These are phyloP conservation scores for Tripterygium wilfordii DNA, from an alignment of 177 flowering plant species.

Conservation along the genomic window DNA sequence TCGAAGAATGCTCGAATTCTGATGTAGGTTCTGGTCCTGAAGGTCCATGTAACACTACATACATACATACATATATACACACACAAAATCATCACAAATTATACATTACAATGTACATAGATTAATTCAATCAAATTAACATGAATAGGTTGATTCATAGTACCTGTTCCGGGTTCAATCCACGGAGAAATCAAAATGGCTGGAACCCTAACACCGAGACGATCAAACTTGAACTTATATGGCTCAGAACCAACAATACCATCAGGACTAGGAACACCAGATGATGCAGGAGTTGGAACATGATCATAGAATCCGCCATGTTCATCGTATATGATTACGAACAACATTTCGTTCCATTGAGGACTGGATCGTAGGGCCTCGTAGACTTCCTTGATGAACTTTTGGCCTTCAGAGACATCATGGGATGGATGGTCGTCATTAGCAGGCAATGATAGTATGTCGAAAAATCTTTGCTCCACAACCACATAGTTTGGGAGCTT, in stretches of 20 bases:
- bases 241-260: slow-evolving; percentile 63
- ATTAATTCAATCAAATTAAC: too few species aligned
- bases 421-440: slow-evolving; percentile 46
- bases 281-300: slow-evolving; percentile 63
- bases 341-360: slow-evolving; percentile 34
- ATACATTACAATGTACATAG: too few species aligned
- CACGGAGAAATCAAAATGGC: slow-evolving; percentile 73
- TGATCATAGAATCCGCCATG: slow-evolving; percentile 63
- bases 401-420: slow-evolving; percentile 34
- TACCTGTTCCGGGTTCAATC: slow-evolving; percentile 81
- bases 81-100: too few species aligned
- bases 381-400: slow-evolving; percentile 34
- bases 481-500: slow-evolving; percentile 41
- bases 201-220: slow-evolving; percentile 82
- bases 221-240: slow-evolving; percentile 55
- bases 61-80: too few species aligned
- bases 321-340: slow-evolving; percentile 32
- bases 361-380: slow-evolving; percentile 36
- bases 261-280: slow-evolving; percentile 74
- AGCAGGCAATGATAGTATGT: slow-evolving; percentile 17
- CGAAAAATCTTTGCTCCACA: slow-evolving; percentile 30
- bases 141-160: too few species aligned
- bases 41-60: slow-evolving; percentile 67
- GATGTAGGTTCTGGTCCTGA: slow-evolving; percentile 59
- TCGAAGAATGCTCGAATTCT: slow-evolving; percentile 71